phyloP scores from a whole-genome alignment of 306 rosid genomes.

The Trichosanthes truncata region DNA sequence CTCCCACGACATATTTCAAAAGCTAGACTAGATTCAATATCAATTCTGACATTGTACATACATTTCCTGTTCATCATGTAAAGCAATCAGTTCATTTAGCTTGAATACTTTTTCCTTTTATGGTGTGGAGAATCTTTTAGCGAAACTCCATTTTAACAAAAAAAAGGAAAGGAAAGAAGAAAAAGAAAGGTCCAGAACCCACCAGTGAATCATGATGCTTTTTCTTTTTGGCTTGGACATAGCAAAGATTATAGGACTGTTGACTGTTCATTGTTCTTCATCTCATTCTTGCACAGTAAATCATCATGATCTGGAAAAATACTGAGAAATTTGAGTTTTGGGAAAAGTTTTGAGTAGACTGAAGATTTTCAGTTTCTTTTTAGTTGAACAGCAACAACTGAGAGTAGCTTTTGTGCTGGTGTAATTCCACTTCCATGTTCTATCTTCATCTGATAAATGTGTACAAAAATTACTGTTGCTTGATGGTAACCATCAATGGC shows the following conservation, averaged over 20 bases:
- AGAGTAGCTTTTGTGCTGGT: not conserved
- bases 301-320: not conserved
- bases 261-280: not conserved
- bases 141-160: not conserved
- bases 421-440: not conserved
- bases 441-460: not conserved
- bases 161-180: not conserved
- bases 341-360: not conserved
- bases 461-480: not conserved
- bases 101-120: not conserved
- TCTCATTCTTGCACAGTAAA: not conserved
- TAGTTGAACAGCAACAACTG: not conserved
- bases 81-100: constrained; percentile 6
- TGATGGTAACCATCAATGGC: constrained; percentile 10
- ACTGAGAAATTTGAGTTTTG: not conserved
- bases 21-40: constrained; percentile 4
- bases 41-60: constrained; percentile 5
- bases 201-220: not conserved
- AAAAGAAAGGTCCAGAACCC: not conserved
- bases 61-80: constrained; percentile 6
- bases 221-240: not conserved
- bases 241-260: not conserved
- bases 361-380: not conserved
- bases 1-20: not conserved
- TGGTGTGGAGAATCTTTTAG: not conserved